phyloP scores from a whole-genome alignment of 1,284 basidiomycete species.

The Afroboletus lepidellus region DNA sequence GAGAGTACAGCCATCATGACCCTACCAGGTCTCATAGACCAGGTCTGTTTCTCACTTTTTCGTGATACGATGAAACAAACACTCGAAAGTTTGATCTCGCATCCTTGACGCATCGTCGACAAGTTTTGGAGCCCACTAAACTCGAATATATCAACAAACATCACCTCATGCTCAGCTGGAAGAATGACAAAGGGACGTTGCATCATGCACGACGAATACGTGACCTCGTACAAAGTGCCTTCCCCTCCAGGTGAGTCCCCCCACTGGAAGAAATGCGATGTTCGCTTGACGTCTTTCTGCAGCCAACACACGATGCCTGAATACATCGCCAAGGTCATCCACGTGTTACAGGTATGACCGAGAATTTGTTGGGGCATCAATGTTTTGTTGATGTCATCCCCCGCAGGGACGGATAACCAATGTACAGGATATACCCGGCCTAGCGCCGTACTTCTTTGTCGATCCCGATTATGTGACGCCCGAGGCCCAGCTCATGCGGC shows the following conservation, averaged over 20 bases:
- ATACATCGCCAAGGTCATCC: constrained; percentile 59
- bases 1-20: constrained; percentile 68
- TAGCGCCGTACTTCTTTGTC: constrained; percentile 76
- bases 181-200: constrained; percentile 44
- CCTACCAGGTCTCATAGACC: constrained; percentile 59
- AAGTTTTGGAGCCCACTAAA: constrained; percentile 69
- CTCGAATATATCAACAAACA: constrained; percentile 78
- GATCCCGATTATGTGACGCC: constrained; percentile 57
- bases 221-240: constrained; percentile 42
- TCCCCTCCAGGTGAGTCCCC: constrained; percentile 37
- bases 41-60: constrained; percentile 39
- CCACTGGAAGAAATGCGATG: not conserved
- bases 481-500: constrained; percentile 58
- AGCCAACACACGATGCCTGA: constrained; percentile 51
- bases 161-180: constrained; percentile 56
- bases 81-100: constrained; percentile 65
- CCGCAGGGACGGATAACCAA: constrained; percentile 69
- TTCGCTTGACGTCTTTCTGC: not conserved
- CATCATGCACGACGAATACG: constrained; percentile 50
- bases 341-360: constrained; percentile 49
- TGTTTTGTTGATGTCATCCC: not conserved
- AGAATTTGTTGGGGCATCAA: no score
- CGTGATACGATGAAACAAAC: not conserved
- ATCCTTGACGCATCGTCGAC: constrained; percentile 71
- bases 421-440: constrained; percentile 62